A percentile compares a stretch with the other conserved stretches of the same genome.
Evolutionary conservation across 2,329 filamentous ascomycete genomes (phyloP).

Genomic region (Colletotrichum sp.): DNA sequence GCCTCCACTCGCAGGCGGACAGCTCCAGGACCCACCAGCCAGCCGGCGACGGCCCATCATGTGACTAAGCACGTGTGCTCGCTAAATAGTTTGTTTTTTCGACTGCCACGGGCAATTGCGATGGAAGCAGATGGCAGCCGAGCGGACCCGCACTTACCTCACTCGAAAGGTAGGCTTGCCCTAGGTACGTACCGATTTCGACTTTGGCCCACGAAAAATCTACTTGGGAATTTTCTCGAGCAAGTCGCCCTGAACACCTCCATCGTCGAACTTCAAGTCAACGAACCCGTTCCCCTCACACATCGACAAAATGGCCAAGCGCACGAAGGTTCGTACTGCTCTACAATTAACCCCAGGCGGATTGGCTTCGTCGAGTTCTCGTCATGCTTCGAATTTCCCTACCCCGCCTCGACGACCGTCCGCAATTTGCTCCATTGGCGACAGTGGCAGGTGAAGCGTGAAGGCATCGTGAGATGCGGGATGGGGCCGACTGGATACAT

Average conservation of each 20-base stretch:
- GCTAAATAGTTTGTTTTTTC: neutral
- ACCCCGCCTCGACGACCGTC: neutral
- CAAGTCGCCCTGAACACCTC: slow-evolving; percentile 27
- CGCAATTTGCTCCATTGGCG: neutral
- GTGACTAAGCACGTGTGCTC: neutral
- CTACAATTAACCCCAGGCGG: neutral
- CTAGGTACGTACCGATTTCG: slow-evolving; percentile 32
- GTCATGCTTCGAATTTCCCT: neutral
- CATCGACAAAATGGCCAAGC: slow-evolving; percentile 84
- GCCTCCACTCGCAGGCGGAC: neutral
- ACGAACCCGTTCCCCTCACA: slow-evolving; percentile 26
- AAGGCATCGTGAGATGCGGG: neutral
- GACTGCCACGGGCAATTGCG: neutral
- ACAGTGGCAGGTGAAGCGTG: neutral
- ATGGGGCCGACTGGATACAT: neutral
- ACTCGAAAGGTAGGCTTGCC: slow-evolving; percentile 21
- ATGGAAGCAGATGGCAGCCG: neutral
- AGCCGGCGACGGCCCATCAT: neutral
- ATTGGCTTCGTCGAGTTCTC: slow-evolving; percentile 8
- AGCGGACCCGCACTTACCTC: neutral
- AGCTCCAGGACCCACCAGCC: neutral
- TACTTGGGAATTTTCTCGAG: neutral
- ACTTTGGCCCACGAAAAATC: neutral
- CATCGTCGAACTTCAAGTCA: slow-evolving; percentile 22
- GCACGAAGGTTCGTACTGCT: slow-evolving; percentile 62